phyloP scores from a whole-genome alignment of 2,329 filamentous ascomycete genomes.

The Eutypa lata region DNA sequence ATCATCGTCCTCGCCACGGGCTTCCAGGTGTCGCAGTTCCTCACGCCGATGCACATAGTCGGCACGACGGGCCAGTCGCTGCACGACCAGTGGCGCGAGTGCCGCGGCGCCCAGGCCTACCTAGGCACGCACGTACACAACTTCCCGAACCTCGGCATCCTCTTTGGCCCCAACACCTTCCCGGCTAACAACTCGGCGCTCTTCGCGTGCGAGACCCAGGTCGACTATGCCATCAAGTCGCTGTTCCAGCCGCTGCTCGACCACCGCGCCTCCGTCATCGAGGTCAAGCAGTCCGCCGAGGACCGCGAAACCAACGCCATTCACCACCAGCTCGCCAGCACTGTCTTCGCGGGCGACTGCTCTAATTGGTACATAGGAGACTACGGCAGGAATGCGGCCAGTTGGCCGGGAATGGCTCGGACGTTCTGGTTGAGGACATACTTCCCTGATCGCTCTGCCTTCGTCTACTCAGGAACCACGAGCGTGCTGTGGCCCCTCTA shows the following conservation, averaged over 20 bases:
- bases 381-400: constrained; percentile 34
- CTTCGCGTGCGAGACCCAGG: constrained; percentile 22
- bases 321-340: constrained; percentile 27
- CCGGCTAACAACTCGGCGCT: constrained; percentile 25
- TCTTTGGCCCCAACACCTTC: constrained; percentile 25
- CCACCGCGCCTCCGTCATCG: constrained; percentile 26
- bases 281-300: constrained; percentile 32
- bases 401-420: constrained; percentile 31
- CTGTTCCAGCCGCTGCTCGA: constrained; percentile 29
- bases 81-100: constrained; percentile 24
- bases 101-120: constrained; percentile 27
- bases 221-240: constrained; percentile 26
- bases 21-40: constrained; percentile 21
- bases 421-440: constrained; percentile 27
- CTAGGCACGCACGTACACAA: constrained; percentile 26
- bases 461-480: neutral
- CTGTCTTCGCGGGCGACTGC: constrained; percentile 35
- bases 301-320: constrained; percentile 27
- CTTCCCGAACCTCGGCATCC: constrained; percentile 29
- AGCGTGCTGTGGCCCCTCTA: too few species aligned
- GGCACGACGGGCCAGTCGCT: constrained; percentile 19
- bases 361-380: constrained; percentile 40
- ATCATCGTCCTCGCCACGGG: constrained; percentile 26
- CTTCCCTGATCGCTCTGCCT: constrained; percentile 19
- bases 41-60: constrained; percentile 24